phyloP scores from a whole-genome alignment of 805 yeast species.

The Nakazawaea anatomiae region DNA sequence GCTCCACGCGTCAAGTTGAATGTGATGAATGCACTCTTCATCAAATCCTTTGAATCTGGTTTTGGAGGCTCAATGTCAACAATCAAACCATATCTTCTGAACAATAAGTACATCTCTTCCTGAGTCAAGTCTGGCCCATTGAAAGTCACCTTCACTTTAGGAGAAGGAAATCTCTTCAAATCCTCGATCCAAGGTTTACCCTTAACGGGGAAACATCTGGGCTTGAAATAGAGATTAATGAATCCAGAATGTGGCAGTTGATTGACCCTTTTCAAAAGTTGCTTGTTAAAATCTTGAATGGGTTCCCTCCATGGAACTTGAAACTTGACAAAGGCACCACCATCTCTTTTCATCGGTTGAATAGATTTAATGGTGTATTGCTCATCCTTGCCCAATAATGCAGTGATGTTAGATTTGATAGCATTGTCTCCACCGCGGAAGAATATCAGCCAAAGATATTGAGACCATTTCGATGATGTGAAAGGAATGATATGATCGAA shows the following conservation, averaged over 20 bases:
- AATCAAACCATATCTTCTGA: slow-evolving; percentile 85
- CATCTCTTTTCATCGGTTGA: slow-evolving; percentile 74
- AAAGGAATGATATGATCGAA: slow-evolving; percentile 50
- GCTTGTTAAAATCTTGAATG: slow-evolving; percentile 46
- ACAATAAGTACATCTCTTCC: slow-evolving; percentile 69
- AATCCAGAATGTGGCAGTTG: slow-evolving; percentile 22
- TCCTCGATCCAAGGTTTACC: slow-evolving; percentile 98
- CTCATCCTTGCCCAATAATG: slow-evolving; percentile 31
- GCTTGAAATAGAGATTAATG: slow-evolving; percentile 37
- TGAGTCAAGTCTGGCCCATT: slow-evolving; percentile 75
- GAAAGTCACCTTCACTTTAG: slow-evolving; percentile 56
- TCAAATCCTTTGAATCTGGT: slow-evolving; percentile 37
- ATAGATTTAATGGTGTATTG: slow-evolving; percentile 47
- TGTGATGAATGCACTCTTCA: slow-evolving; percentile 46
- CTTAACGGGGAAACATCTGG: slow-evolving; percentile 65
- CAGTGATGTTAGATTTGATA: slow-evolving; percentile 21
- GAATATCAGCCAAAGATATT: slow-evolving; percentile 33
- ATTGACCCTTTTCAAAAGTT: slow-evolving; percentile 34
- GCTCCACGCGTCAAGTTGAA: slow-evolving; percentile 63
- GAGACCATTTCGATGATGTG: slow-evolving; percentile 37
- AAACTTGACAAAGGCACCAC: slow-evolving; percentile 89
- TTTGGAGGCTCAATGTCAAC: slow-evolving; percentile 62
- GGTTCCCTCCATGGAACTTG: slow-evolving; percentile 47
- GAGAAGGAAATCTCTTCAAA: slow-evolving; percentile 68
- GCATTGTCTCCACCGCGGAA: slow-evolving; percentile 32